These are phyloP conservation scores for Domatiomyces globalis DNA, from an alignment of 2,329 filamentous ascomycete genomes.

Conservation along the genomic window DNA sequence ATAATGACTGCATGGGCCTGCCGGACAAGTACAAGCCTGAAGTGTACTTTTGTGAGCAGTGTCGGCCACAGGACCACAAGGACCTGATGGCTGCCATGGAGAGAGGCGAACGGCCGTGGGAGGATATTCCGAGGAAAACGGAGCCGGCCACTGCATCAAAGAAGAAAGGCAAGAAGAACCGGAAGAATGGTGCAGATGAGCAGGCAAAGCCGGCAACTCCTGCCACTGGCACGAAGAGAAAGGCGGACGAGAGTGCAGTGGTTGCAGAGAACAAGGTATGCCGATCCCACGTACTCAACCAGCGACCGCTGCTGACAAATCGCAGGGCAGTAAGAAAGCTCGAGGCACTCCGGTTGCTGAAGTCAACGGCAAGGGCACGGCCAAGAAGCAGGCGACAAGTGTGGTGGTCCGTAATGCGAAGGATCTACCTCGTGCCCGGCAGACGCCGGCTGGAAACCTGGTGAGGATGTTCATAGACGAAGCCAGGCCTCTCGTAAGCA, in stretches of 20 bases:
- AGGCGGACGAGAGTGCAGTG: constrained; percentile 27
- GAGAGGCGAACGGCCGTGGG: constrained; percentile 77
- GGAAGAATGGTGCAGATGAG: constrained; percentile 43
- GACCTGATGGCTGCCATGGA: constrained; percentile 64
- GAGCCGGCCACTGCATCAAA: constrained; percentile 44
- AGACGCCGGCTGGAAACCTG: constrained; percentile 45
- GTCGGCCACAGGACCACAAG: constrained; percentile 69
- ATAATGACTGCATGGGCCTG: constrained; percentile 89
- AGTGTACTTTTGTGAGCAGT: constrained; percentile 85
- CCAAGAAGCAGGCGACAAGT: constrained; percentile 18
- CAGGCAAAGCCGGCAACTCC: constrained; percentile 20
- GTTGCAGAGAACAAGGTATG: constrained; percentile 14
- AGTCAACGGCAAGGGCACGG: constrained; percentile 3
- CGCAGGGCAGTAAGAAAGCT: constrained; percentile 18
- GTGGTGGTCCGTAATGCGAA: constrained; percentile 27
- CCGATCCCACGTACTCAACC: background rate
- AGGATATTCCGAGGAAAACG: constrained; percentile 49
- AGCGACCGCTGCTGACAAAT: constrained; percentile 18
- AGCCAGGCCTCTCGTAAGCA: constrained; percentile 53
- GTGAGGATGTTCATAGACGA: constrained; percentile 54
- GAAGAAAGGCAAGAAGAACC: constrained; percentile 43
- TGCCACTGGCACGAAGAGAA: constrained; percentile 29
- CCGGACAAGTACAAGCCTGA: constrained; percentile 51
- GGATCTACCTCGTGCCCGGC: constrained; percentile 17
- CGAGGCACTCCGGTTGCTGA: constrained; percentile 12